These are phyloP conservation scores for Lycium barbarum DNA, from an alignment of 257 asterid species.

Conservation along the genomic window DNA sequence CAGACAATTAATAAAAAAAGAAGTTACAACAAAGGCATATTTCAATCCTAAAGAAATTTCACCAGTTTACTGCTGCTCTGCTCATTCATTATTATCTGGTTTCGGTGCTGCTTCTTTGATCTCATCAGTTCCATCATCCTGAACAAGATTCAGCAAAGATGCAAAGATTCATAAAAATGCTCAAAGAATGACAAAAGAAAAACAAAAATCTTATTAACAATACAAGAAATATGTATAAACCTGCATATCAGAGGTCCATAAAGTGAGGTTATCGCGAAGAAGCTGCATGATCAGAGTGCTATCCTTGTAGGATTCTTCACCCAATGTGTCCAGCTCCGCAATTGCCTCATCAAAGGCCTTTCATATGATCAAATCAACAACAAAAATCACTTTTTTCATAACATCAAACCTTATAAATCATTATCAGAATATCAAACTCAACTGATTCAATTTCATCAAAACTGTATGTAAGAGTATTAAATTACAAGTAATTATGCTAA, in stretches of 20 bases:
- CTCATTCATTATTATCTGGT: slow-evolving; percentile 73
- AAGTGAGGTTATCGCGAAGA: slow-evolving; percentile 88
- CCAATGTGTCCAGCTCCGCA: slow-evolving; percentile 90
- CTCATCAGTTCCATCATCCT: slow-evolving; percentile 88
- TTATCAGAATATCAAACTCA: background rate
- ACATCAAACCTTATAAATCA: background rate
- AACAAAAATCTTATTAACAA: background rate
- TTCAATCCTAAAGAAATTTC: slow-evolving; percentile 43
- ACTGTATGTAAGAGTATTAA: background rate
- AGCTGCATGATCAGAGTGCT: slow-evolving; percentile 98
- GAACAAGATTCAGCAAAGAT: slow-evolving; percentile 32
- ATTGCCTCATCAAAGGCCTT: slow-evolving; percentile 95
- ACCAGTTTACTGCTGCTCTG: slow-evolving; percentile 37
- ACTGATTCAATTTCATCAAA: background rate
- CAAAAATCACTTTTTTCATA: background rate
- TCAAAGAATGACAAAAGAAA: background rate
- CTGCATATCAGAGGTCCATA: slow-evolving; percentile 98
- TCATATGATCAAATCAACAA: slow-evolving; percentile 15
- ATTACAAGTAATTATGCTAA: background rate
- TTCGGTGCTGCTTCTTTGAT: slow-evolving; percentile 76
- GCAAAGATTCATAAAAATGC: background rate
- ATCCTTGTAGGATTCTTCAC: slow-evolving; percentile 95
- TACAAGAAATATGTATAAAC: slow-evolving; percentile 39
- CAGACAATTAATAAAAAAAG: slow-evolving; percentile 23
- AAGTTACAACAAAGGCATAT: slow-evolving; percentile 41